Evolutionary conservation across 176 grass and related monocot species (phyloP).

Genomic region (Bromus sterilis): DNA sequence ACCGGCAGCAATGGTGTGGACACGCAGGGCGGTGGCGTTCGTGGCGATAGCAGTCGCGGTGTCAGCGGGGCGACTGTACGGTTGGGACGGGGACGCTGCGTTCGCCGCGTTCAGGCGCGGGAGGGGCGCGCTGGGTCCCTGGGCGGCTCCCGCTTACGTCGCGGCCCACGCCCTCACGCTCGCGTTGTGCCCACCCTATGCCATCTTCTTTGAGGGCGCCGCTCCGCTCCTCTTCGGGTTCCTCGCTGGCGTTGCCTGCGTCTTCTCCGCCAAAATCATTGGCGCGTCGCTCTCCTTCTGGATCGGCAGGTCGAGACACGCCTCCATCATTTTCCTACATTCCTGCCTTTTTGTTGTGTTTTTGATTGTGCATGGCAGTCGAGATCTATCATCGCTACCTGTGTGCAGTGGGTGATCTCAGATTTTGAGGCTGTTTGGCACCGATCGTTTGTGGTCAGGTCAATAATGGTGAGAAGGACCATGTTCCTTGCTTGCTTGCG

Average conservation of each 20-base stretch:
- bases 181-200: constrained; percentile 77
- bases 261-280: constrained; percentile 94
- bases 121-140: constrained; percentile 50
- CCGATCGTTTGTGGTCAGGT: neutral
- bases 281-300: constrained; percentile 95
- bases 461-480: neutral
- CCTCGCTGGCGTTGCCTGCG: constrained; percentile 73
- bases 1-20: constrained; percentile 20
- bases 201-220: constrained; percentile 87
- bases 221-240: constrained; percentile 84
- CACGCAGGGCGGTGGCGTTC: constrained; percentile 4
- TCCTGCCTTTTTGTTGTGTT: neutral
- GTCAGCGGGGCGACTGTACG: constrained; percentile 40
- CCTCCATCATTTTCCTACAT: neutral
- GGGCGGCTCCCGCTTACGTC: constrained; percentile 76
- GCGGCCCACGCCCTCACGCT: constrained; percentile 74
- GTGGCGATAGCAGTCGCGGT: constrained; percentile 18
- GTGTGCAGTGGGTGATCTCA: neutral
- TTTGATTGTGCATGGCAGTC: neutral
- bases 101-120: constrained; percentile 34
- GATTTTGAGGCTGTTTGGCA: neutral
- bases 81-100: constrained; percentile 54
- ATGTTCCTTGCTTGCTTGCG: neutral
- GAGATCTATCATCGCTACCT: constrained; percentile 5
- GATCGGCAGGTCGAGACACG: constrained; percentile 69